Evolutionary conservation across 805 yeast species (phyloP), one percentile per base, ranked within the genome.

Genomic region (Suhomyces emberorum): DNA sequence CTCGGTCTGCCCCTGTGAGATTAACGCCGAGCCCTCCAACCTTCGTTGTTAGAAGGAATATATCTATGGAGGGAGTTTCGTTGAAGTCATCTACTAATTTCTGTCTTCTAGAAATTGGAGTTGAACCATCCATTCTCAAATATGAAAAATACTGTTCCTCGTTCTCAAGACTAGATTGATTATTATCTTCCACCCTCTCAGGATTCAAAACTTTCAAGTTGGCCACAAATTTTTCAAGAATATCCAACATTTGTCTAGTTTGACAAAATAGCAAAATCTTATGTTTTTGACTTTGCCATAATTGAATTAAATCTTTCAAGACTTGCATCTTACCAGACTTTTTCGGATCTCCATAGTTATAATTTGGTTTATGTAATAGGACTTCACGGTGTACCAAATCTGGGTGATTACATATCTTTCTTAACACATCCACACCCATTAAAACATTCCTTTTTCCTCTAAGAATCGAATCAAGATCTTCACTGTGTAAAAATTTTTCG

Each of bases 11-110:
- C 3, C 98, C 98, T 0, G 96, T 91, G 30, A 91, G 59, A 57
- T 91, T 91, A 1, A 91, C 86, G 15, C 98, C 98, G 26, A 93
- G 65, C 0, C 98, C 98, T 15, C 98, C 98, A 5, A 93, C 98
- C 51, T 91, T 77, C 0, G 98, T 93, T 0, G 98, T 93, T 25
- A 93, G 64, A 15, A 93, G 59, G 55, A 93, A 93, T 2, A 93
- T 76, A 32, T 71, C 63, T 39, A 76, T 76, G 20, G 61, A 54
- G 1, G 71, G 65, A 44, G 81, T 79, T 11, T 65, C 69, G 54
- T 93, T 93, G 61, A 88, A 93, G 11, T 65, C 48, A 55, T 89
- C 96, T 11, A 93, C 96, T 38, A 93, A 68, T 9, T 59, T 59
- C 54, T 93, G 98, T 20, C 98, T 64, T 23, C 64, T 72, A 0